These are phyloP conservation scores for Avicennia marina DNA, from an alignment of 257 asterid species.

Conservation along the genomic window DNA sequence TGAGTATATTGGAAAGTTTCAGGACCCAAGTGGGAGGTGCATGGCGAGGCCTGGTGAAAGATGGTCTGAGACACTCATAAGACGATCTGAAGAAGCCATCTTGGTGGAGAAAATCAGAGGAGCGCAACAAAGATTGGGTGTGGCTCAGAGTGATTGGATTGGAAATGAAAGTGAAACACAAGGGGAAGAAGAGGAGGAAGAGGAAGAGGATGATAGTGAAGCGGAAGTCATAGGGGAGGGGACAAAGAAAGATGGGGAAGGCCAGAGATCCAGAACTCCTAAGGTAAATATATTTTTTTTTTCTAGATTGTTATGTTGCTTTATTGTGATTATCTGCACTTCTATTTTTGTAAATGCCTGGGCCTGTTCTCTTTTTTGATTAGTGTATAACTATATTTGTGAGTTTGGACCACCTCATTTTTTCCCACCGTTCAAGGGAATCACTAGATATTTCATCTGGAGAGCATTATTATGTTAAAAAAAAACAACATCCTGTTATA, in stretches of 20 bases:
- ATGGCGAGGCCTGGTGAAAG: conserved; percentile 98
- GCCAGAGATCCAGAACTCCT: conserved; percentile 26
- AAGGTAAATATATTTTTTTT: conserved; percentile 39
- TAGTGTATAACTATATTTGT: no score
- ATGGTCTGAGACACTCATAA: conserved; percentile 91
- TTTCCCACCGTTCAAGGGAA: no score
- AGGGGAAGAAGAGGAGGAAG: conserved; percentile 41
- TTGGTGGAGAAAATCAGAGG: conserved; percentile 76
- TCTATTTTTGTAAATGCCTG: no score
- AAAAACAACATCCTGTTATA: no score
- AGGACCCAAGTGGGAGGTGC: conserved; percentile 79
- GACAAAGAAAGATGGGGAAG: conserved; percentile 21
- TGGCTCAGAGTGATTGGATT: conserved; percentile 83
- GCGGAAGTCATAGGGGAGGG: conserved; percentile 20
- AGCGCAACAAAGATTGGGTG: conserved; percentile 86
- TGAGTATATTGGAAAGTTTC: conserved; percentile 88
- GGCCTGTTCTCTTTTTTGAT: no score
- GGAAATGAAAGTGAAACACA: conserved; percentile 47
- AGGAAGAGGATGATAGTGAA: conserved; percentile 32
- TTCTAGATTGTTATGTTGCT: conserved; percentile 2
- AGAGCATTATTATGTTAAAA: no score
- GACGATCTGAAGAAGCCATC: conserved; percentile 77
- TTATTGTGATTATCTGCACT: background rate
- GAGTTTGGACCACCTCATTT: no score
- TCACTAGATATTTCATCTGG: no score